Base-by-base conservation (phyloP, 345 rosid species). In the Atalantia buxifolia region DNA sequence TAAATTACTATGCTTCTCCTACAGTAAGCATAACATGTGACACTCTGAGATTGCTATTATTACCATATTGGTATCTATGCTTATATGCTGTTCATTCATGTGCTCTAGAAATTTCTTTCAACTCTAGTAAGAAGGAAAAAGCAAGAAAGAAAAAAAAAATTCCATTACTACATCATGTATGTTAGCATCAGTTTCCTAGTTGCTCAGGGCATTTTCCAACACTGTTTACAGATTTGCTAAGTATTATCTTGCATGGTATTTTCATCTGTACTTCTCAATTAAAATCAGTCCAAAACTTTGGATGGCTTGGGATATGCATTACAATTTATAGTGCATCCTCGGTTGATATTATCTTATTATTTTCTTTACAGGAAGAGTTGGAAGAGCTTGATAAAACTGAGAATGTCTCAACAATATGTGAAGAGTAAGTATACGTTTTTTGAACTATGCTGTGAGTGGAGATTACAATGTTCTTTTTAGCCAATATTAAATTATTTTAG, bases 311-410 rank as follows among this genome's bases (percentile, higher is more conserved):
- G 70, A 31, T 31, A 3, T 80, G 5, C 38, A 13, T 45, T 53
- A 78, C 55, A 56, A 59, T 50, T 68, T 60, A 62, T 63, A 48
- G 57, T 28, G 57, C 22, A n/a, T 75, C 64, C 36, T 25, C 57
- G 22, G 16, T 76, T 31, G 56, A 25, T 56, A 4, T 53, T 50
- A 56, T 27, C 16, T 57, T 33, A 66, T 36, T 66, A 40, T 62
- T 62, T 4, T 19, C 57, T 71, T 81, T 78, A 35, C 87, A 92
- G 97, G 79, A 83, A 57, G 93, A 92, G 85, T 74, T 92, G 89
- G 87, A 85, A 38, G 89, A 85, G 81, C 86, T 92, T 9, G 91
- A 85, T 72, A 69, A 53, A 40, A 79, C 89, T 8, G 88, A 81
- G 62, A 84, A 72, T 30, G 83, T 86, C 35, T 88, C 93, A 45